Evolutionary conservation across 2,329 filamentous ascomycete species (phyloP).

Genomic region (Neonectria coccinea): DNA sequence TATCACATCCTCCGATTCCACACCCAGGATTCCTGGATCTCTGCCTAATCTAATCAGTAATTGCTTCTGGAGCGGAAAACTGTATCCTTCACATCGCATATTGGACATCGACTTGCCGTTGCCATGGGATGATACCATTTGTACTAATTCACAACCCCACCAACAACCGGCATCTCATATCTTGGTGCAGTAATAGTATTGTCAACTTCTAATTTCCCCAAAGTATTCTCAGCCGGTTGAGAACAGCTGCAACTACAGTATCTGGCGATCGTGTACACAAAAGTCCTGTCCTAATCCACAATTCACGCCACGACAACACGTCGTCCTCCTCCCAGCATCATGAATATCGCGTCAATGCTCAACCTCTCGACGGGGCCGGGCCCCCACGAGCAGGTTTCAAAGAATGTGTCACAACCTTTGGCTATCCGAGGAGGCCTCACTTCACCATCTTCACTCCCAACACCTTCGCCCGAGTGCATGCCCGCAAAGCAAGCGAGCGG

Average conservation of each 20-base stretch:
- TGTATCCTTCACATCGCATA: constrained; percentile 26
- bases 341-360: constrained; percentile 39
- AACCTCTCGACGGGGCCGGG: constrained; percentile 41
- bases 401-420: constrained; percentile 24
- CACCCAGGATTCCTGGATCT: constrained; percentile 22
- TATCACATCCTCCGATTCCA: constrained; percentile 12
- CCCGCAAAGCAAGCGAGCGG: constrained; percentile 41
- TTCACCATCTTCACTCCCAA: constrained; percentile 44
- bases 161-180: constrained; percentile 26
- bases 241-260: constrained; percentile 5
- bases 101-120: constrained; percentile 20
- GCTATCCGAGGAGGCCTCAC: constrained; percentile 19
- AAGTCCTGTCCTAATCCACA: constrained; percentile 21
- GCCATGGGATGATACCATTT: constrained; percentile 34
- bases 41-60: constrained; percentile 41
- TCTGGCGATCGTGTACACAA: neutral
- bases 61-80: constrained; percentile 35
- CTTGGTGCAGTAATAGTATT: constrained; percentile 30
- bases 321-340: constrained; percentile 27
- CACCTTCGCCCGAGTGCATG: constrained; percentile 50
- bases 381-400: constrained; percentile 21
- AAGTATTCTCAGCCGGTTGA: constrained; percentile 8
- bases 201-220: constrained; percentile 27
- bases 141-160: constrained; percentile 28
- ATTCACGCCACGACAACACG: neutral